Conservation (phyloP, 306 rosid genomes). For the Delonix regia region DNA sequence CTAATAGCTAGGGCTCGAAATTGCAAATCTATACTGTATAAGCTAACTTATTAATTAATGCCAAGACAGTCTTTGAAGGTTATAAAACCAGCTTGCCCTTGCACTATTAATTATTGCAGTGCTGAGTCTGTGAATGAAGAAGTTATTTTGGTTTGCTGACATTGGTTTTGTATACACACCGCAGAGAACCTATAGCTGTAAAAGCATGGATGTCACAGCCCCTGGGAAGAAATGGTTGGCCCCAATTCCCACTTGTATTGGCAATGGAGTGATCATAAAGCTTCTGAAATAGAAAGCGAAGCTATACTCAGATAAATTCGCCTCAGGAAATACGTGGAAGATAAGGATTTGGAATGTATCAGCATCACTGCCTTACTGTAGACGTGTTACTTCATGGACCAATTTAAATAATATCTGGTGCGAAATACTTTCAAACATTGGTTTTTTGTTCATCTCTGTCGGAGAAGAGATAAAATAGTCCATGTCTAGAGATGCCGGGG, state of each 20-base stretch:
- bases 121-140: no score
- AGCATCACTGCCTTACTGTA: constrained; percentile 26
- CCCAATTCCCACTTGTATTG: constrained; percentile 40
- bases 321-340: constrained; percentile 46
- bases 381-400: neutral
- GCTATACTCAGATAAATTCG: constrained; percentile 41
- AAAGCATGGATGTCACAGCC: neutral
- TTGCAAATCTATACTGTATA: no score
- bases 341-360: constrained; percentile 58
- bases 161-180: no score
- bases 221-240: constrained; percentile 23
- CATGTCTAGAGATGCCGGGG: constrained; percentile 16
- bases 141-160: no score
- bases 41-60: no score
- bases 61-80: no score
- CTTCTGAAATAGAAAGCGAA: constrained; percentile 47
- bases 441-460: neutral
- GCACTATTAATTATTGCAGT: no score
- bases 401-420: neutral
- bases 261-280: constrained; percentile 44
- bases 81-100: no score
- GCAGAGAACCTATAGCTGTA: neutral
- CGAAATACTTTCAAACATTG: neutral
- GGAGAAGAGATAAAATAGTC: neutral
- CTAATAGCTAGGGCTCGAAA: no score